These are phyloP conservation scores for Trichosporon sp. DNA, from an alignment of 1,284 basidiomycete species.

Conservation along the genomic window DNA sequence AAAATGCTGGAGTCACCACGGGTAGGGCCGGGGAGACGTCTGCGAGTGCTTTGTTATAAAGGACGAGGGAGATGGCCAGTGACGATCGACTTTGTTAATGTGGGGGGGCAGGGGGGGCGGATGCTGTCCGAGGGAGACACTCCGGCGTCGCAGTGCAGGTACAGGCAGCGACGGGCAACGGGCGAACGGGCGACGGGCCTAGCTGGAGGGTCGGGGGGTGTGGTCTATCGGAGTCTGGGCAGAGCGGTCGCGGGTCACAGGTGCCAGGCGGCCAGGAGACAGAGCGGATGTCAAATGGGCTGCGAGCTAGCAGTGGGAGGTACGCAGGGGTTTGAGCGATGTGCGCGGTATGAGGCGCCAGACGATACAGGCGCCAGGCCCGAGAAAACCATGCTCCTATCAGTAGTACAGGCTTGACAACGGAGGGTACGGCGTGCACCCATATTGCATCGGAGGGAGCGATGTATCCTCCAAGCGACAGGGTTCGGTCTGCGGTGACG, in stretches of 20 bases:
- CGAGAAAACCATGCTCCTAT: neutral
- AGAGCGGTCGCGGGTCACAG: neutral
- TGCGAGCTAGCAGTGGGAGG: neutral
- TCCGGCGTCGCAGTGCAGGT: conserved; percentile 2
- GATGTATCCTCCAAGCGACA: conserved; percentile 6
- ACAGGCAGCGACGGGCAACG: neutral
- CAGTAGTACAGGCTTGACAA: neutral
- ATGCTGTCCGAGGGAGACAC: neutral
- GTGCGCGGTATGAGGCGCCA: neutral
- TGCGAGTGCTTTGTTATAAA: neutral
- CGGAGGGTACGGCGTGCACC: neutral
- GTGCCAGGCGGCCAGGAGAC: too few relatives aligned
- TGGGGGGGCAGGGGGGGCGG: neutral
- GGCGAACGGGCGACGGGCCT: neutral
- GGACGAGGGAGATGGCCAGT: neutral
- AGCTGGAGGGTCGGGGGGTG: neutral
- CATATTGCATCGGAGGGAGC: neutral
- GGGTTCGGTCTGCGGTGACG: neutral
- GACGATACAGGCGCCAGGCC: neutral
- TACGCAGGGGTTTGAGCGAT: neutral
- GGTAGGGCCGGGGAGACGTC: neutral
- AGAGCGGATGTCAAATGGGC: neutral
- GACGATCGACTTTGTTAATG: conserved; percentile 8
- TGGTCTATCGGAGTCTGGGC: neutral
- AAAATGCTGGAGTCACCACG: neutral